Evolutionary conservation across 1,284 basidiomycete species (phyloP), one percentile per base, ranked within the genome.

Genomic region (Microbotryum intermedium): DNA sequence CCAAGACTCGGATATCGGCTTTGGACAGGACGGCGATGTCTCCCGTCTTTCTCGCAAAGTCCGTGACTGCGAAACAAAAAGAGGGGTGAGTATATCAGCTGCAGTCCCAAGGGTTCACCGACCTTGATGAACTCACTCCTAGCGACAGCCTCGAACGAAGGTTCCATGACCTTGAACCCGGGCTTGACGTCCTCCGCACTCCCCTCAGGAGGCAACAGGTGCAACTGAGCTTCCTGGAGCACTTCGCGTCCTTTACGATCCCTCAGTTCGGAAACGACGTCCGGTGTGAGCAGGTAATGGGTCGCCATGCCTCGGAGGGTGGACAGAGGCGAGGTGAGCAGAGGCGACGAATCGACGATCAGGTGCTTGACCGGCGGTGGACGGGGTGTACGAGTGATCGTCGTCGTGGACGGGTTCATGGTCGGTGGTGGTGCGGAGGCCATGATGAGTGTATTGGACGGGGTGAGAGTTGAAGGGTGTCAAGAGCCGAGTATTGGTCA

Each of bases 21-120:
- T 85, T 82, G 10, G 92, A 97, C 34, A 99, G 81, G 50, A 94
- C 94, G 42, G 89, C 81, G 73, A 91, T 94, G 76, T 98, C 95
- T 76, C 95, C 95, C 0, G 94, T 97, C 79, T 90, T 90, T 79
- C 90, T 93, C 4, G 95, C 90, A 76, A 87, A 88, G 64, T 87
- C 85, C 54, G 88, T 88, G 10, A 94, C 95, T 69, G 64, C 42
- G 68, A 50, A 8, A 28, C 25, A 6, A 21, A 29, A 43, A 52
- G n/a, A n/a, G n/a, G n/a, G n/a, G n/a, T n/a, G n/a, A n/a, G n/a
- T 29, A 52, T 48, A 43, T 54, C 48, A 57, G 43, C 45, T 7
- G 26, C 21, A 18, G 54, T 18, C 23, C 16, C 34, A 6, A 46
- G 51, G 23, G 50, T n/a, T 8, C 20, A 16, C 18, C 16, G 11